A percentile compares a stretch with the other conserved stretches of the same genome.
phyloP scores from a whole-genome alignment of 1,139 yeast genomes.

The Kluyveromyces sp. region DNA sequence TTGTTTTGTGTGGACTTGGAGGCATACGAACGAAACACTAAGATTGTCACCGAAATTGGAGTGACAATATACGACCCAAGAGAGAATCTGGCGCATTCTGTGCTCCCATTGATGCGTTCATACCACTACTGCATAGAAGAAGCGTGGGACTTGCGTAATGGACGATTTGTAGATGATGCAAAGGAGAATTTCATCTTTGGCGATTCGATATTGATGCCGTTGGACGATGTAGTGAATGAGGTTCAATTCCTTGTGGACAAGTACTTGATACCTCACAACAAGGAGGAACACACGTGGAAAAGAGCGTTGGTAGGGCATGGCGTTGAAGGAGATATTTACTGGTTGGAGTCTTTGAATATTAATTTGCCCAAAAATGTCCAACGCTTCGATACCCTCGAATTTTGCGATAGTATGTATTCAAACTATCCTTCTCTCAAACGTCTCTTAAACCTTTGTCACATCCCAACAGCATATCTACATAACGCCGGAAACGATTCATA shows the following conservation, averaged over 20 bases:
- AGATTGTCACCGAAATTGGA: constrained; percentile 58
- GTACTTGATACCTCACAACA: constrained; percentile 30
- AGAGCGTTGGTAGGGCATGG: constrained; percentile 61
- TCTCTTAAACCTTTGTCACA: constrained; percentile 41
- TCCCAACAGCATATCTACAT: constrained; percentile 60
- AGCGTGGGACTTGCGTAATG: constrained; percentile 40
- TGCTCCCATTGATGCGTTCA: constrained; percentile 31
- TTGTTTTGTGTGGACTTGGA: constrained; percentile 58
- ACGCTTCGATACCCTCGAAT: constrained; percentile 45
- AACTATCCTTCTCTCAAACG: constrained; percentile 45
- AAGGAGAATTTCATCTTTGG: constrained; percentile 51
- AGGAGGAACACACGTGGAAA: constrained; percentile 21
- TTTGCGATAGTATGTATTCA: constrained; percentile 41
- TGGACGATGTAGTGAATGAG: constrained; percentile 33
- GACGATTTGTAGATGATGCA: constrained; percentile 56
- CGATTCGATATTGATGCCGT: constrained; percentile 38
- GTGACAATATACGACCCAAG: constrained; percentile 60
- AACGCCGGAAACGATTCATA: constrained; percentile 81
- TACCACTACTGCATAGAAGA: constrained; percentile 56
- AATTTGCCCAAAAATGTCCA: constrained; percentile 32
- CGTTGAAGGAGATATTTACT: constrained; percentile 49
- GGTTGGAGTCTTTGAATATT: constrained; percentile 45
- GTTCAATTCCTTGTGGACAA: constrained; percentile 39
- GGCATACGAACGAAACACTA: constrained; percentile 47
- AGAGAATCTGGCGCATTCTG: constrained; percentile 21